Evolutionary conservation across 805 yeast species (phyloP).

Genomic region (Schwanniomyces sp.): DNA sequence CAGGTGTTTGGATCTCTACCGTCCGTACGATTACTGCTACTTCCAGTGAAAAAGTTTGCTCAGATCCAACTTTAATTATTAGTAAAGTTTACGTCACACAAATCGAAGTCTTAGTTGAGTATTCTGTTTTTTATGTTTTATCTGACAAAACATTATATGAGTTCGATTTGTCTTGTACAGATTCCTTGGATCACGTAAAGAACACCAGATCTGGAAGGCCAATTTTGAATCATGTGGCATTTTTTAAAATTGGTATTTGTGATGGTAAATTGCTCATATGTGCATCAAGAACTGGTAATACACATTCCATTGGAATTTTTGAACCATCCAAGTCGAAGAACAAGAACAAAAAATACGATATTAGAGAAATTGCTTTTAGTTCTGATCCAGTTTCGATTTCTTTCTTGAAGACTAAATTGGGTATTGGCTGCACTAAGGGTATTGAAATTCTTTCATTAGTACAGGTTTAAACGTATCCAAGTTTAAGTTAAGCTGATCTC

Average conservation of each 20-base stretch:
- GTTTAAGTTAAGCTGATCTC: too few species aligned
- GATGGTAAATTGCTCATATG: slow-evolving; percentile 85
- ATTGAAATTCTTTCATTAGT: slow-evolving; percentile 90
- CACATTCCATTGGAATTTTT: slow-evolving; percentile 79
- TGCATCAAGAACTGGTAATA: slow-evolving; percentile 80
- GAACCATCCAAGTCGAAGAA: slow-evolving; percentile 86
- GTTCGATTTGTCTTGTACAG: slow-evolving; percentile 60
- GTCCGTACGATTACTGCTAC: slow-evolving; percentile 54
- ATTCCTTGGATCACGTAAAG: slow-evolving; percentile 46
- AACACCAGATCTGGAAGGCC: slow-evolving; percentile 70
- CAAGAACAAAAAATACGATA: slow-evolving; percentile 60
- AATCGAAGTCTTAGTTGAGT: slow-evolving; percentile 88
- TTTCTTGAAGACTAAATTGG: slow-evolving; percentile 80
- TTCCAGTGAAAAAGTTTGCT: slow-evolving; percentile 50
- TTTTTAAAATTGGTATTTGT: slow-evolving; percentile 91
- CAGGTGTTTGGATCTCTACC: slow-evolving; percentile 85
- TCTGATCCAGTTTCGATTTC: slow-evolving; percentile 93
- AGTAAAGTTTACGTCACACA: slow-evolving; percentile 79
- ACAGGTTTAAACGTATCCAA: slow-evolving; percentile 80
- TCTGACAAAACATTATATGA: slow-evolving; percentile 81
- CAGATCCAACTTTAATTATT: slow-evolving; percentile 75
- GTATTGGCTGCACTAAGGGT: slow-evolving; percentile 95
- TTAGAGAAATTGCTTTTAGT: slow-evolving; percentile 74
- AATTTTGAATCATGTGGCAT: slow-evolving; percentile 81
- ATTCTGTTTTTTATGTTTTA: slow-evolving; percentile 75